Conservation (phyloP, 176 grass and related monocot genomes). For the Tuctoria greenei region DNA sequence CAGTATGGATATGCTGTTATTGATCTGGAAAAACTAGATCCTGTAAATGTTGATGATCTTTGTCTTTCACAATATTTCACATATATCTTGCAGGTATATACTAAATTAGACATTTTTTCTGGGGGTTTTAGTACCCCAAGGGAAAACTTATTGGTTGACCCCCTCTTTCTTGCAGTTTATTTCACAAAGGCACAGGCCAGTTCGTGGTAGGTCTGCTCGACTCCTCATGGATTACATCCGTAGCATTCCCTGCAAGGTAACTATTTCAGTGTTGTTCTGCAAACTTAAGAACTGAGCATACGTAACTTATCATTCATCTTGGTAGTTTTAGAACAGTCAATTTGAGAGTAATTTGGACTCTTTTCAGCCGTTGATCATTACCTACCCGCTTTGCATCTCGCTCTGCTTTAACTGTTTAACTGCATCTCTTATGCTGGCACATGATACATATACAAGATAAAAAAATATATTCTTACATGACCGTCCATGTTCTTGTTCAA, state of each 20-base stretch:
- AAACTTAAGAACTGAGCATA: constrained; percentile 17
- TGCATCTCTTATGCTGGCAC: constrained; percentile 3
- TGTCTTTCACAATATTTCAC: constrained; percentile 72
- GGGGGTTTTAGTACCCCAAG: neutral
- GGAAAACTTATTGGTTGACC: neutral
- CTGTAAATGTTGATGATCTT: constrained; percentile 69
- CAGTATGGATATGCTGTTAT: constrained; percentile 82
- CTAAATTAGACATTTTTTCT: constrained; percentile 11
- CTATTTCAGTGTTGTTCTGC: constrained; percentile 13
- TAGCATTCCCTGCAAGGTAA: constrained; percentile 82
- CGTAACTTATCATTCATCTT: neutral
- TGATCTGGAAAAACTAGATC: constrained; percentile 83
- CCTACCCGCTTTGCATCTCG: neutral
- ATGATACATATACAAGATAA: neutral
- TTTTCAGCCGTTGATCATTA: neutral
- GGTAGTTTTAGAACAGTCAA: no score
- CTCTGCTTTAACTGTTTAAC: neutral
- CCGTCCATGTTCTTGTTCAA: neutral
- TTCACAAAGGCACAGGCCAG: constrained; percentile 78
- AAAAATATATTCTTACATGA: constrained; percentile 21
- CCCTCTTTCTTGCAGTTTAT: constrained; percentile 57
- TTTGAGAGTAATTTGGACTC: neutral
- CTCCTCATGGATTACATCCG: constrained; percentile 74
- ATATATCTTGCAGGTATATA: constrained; percentile 69
- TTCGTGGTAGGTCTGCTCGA: constrained; percentile 68